phyloP scores from a whole-genome alignment of 495 filamentous ascomycete genomes.

The Aspergillus cavernicola region DNA sequence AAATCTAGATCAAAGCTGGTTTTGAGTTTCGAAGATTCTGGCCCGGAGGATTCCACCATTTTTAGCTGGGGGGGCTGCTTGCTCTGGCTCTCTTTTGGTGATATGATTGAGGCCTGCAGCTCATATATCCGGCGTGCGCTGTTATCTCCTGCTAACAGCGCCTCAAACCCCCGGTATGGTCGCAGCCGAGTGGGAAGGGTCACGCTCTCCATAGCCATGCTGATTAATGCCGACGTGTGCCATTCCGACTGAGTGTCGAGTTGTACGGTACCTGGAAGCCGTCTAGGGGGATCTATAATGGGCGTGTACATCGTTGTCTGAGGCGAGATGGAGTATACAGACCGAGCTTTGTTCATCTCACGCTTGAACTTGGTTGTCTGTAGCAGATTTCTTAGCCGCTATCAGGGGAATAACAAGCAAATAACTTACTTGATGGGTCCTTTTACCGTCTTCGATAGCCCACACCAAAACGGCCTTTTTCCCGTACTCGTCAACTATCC shows the following conservation, averaged over 20 bases:
- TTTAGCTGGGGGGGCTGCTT: slow-evolving; percentile 10
- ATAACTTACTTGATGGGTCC: slow-evolving; percentile 52
- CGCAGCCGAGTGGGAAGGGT: slow-evolving; percentile 74
- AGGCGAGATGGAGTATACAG: slow-evolving; percentile 60
- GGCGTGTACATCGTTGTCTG: slow-evolving; percentile 79
- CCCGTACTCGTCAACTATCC: slow-evolving; percentile 83
- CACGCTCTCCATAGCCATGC: slow-evolving; percentile 72
- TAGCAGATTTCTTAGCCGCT: no score
- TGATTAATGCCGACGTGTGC: slow-evolving; percentile 77
- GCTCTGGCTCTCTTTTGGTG: slow-evolving; percentile 14
- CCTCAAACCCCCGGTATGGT: slow-evolving; percentile 58
- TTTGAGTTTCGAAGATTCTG: slow-evolving; percentile 20
- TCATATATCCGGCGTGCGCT: slow-evolving; percentile 79
- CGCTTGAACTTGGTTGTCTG: slow-evolving; percentile 33
- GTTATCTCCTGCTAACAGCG: slow-evolving; percentile 64
- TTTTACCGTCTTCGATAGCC: slow-evolving; percentile 67
- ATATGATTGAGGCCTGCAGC: slow-evolving; percentile 54
- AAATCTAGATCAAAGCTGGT: slow-evolving; percentile 57
- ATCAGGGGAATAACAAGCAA: no score
- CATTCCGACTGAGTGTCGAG: slow-evolving; percentile 68
- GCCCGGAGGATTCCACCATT: slow-evolving; percentile 1
- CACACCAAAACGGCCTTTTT: slow-evolving; percentile 84
- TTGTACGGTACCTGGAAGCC: slow-evolving; percentile 55
- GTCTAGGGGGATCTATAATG: slow-evolving; percentile 56
- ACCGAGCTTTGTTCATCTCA: slow-evolving; percentile 66